Evolutionary conservation across 2,329 filamentous ascomycete species (phyloP).

Genomic region (Clonostachys byssicola): DNA sequence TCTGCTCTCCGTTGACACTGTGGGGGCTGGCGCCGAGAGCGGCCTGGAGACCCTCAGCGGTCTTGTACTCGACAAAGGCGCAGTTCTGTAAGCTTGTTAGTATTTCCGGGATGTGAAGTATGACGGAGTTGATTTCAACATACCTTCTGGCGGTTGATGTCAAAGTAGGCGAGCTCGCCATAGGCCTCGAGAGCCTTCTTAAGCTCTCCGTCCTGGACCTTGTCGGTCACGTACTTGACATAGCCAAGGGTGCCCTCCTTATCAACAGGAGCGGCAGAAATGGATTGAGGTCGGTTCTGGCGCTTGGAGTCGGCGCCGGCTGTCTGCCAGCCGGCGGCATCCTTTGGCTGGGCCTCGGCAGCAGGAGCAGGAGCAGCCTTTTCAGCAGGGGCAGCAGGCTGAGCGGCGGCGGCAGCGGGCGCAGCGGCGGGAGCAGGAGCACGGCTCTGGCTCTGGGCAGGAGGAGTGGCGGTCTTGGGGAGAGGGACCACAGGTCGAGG

Average conservation of each 20-base stretch:
- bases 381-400: constrained; percentile 27
- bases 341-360: constrained; percentile 41
- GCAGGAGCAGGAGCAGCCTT: constrained; percentile 27
- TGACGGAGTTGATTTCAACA: constrained; percentile 9
- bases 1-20: constrained; percentile 74
- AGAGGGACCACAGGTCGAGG: constrained; percentile 48
- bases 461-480: constrained; percentile 52
- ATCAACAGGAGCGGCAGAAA: constrained; percentile 51
- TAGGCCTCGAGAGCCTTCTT: constrained; percentile 67
- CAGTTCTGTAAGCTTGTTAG: constrained; percentile 63
- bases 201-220: constrained; percentile 72
- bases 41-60: constrained; percentile 73
- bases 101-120: not conserved
- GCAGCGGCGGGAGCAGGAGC: constrained; percentile 41
- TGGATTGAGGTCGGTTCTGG: constrained; percentile 69
- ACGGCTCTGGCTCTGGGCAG: constrained; percentile 42
- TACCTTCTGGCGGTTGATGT: constrained; percentile 82
- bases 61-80: constrained; percentile 92
- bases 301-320: constrained; percentile 81
- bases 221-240: constrained; percentile 93
- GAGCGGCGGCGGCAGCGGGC: constrained; percentile 33
- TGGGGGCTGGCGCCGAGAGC: constrained; percentile 84
- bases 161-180: constrained; percentile 68
- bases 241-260: constrained; percentile 80
- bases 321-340: constrained; percentile 71